phyloP scores from a whole-genome alignment of 108 stramenopile species.

The Seminavis robusta region DNA sequence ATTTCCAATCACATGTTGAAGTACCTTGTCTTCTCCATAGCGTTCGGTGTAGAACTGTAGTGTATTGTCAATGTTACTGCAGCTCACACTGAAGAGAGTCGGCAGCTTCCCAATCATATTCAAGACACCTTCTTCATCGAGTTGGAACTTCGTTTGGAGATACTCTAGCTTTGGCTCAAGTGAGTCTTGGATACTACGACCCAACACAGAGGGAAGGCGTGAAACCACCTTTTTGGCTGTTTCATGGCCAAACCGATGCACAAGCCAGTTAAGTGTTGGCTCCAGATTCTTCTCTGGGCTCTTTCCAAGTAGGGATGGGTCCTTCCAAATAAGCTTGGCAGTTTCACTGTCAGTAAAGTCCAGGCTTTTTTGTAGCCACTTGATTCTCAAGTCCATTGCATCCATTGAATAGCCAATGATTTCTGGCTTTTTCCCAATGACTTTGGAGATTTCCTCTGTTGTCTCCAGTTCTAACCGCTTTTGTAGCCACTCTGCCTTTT shows the following conservation, averaged over 20 bases:
- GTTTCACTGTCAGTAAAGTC: background rate
- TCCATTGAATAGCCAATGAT: background rate
- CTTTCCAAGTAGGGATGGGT: background rate
- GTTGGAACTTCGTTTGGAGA: background rate
- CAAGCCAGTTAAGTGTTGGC: background rate
- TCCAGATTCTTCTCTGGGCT: background rate
- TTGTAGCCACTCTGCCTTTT: background rate
- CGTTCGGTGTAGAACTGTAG: too few species aligned
- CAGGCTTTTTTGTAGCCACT: background rate
- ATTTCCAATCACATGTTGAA: background rate
- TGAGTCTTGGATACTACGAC: background rate
- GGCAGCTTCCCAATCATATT: background rate
- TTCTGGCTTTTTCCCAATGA: background rate
- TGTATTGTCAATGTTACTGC: too few species aligned
- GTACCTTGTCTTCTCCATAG: background rate
- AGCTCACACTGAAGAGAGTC: background rate
- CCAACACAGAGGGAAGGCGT: background rate
- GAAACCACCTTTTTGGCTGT: background rate
- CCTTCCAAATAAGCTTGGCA: background rate
- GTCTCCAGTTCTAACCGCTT: background rate
- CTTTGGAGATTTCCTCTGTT: background rate
- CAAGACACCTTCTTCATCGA: background rate
- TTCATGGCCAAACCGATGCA: background rate
- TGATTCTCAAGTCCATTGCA: background rate
- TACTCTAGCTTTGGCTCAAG: background rate